Base-by-base conservation (phyloP, 306 rosid species). In the Cucumis sativus region DNA sequence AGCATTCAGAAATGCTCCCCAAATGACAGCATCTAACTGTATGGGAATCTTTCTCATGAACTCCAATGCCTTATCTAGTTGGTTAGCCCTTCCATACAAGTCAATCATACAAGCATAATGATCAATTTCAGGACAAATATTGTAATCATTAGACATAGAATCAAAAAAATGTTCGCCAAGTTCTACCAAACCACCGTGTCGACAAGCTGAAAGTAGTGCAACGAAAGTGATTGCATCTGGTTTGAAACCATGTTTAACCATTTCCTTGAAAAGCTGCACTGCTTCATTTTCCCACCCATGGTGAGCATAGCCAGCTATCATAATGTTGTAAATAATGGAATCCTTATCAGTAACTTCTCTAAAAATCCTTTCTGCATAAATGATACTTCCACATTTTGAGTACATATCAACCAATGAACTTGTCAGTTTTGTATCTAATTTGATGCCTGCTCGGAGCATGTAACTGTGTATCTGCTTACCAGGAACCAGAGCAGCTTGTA, bases 51-150 rank as follows among this genome's bases (percentile, higher is more conserved):
- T 87, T 58, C 51, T 85, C 85, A 90, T 90, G 79, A 88, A 86
- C 13, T 76, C 82, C 47, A 80, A 54, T 40, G 89, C 92, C 83
- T 87, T 92, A 51, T 87, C 89, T 54, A 92, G 79, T 80, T 80
- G 83, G 55, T 87, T 84, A 80, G 84, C 89, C 89, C 88, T 88
- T 70, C 96, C 97, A 73, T 92, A 92, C 86, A 92, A 81, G 83
- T 92, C 97, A 77, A 92, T 85, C 92, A 92, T 87, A 80, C 97
- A 92, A 40, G 96, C 92, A 78, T 87, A 90, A 82, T 92, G 93
- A 74, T 92, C 83, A 62, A 75, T 73, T 77, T 90, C 92, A 1
- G 93, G 93, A 47, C 81, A 52, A 35, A 88, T 58, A 33, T 84
- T 83, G 79, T 88, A 83, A 62, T 87, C 87, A 74, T 54, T 77